Percentiles rank a stretch among this genome's conserved stretches.
phyloP scores from a whole-genome alignment of 805 yeast genomes.

The Ogataea populi-albae region DNA sequence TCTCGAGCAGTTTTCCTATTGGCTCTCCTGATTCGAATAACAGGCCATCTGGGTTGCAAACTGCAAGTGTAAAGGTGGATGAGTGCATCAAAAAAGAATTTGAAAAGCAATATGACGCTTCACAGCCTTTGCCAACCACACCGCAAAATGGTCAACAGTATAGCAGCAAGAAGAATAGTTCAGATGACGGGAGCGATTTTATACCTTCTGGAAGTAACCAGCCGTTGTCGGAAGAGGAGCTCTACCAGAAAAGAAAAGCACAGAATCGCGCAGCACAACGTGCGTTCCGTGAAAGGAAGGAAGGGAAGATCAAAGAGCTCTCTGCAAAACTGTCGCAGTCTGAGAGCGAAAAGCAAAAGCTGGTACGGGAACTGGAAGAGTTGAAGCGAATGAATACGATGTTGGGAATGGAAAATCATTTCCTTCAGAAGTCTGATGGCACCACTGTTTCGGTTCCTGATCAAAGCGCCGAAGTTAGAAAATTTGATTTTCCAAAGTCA shows the following conservation, averaged over 20 bases:
- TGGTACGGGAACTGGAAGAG: constrained; percentile 40
- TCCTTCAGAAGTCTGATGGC: constrained; percentile 38
- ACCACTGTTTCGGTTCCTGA: constrained; percentile 1
- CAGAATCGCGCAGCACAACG: constrained; percentile 86
- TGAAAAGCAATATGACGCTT: constrained; percentile 1
- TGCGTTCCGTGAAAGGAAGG: constrained; percentile 82
- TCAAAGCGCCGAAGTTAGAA: background rate
- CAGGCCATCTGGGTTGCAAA: background rate
- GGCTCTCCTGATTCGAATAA: constrained; percentile 9
- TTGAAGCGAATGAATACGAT: constrained; percentile 52
- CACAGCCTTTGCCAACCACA: background rate
- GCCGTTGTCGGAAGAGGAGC: constrained; percentile 34
- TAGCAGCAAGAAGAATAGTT: background rate
- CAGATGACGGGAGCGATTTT: constrained; percentile 5
- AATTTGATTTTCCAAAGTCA: constrained; percentile 26
- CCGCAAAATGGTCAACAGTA: no score
- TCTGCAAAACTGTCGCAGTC: constrained; percentile 55
- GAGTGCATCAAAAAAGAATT: constrained; percentile 1
- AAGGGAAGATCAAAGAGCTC: constrained; percentile 64
- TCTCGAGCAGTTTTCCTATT: constrained; percentile 1
- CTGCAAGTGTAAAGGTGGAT: constrained; percentile 6
- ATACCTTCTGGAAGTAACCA: constrained; percentile 6
- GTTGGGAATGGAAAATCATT: constrained; percentile 60
- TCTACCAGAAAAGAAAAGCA: constrained; percentile 60
- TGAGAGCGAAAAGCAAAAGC: constrained; percentile 44